Conservation (phyloP, 1,139 yeast genomes). For the Sugiyamaella grinbergsii region DNA sequence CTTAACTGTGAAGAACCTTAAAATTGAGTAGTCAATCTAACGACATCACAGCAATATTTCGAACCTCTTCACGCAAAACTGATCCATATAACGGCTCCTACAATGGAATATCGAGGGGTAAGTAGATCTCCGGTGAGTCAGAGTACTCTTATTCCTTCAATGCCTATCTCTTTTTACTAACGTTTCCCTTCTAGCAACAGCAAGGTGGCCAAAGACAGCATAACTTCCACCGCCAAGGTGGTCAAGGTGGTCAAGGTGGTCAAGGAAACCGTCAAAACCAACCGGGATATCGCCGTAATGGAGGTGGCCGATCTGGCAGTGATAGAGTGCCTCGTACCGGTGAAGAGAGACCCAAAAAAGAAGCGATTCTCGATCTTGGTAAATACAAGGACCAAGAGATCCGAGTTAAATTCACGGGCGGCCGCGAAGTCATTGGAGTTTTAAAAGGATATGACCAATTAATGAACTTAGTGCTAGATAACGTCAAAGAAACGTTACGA, state of each 20-base stretch:
- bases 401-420: conserved; percentile 84
- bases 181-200: conserved; percentile 1
- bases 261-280: conserved; percentile 11
- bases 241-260: conserved; percentile 18
- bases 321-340: conserved; percentile 41
- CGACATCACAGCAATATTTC: background rate
- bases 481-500: conserved; percentile 60
- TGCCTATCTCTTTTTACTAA: background rate
- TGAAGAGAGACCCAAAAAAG: conserved; percentile 79
- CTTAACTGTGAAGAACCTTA: background rate
- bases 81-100: background rate
- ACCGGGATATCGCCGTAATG: conserved; percentile 17
- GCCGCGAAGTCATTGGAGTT: conserved; percentile 73
- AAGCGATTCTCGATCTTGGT: conserved; percentile 81
- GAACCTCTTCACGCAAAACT: too few species aligned
- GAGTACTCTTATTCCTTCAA: too few species aligned
- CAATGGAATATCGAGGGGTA: conserved; percentile 22
- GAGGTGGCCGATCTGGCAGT: conserved; percentile 27
- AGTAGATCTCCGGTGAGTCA: background rate
- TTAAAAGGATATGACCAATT: conserved; percentile 90
- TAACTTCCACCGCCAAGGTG: conserved; percentile 9
- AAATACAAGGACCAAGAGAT: conserved; percentile 74
- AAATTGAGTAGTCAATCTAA: conserved; percentile 2
- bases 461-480: conserved; percentile 89
- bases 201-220: conserved; percentile 11